Evolutionary conservation across 371 early-diverging fungal species (phyloP), one percentile per base, ranked within the genome.

Genomic region (Umbelopsis sp.): DNA sequence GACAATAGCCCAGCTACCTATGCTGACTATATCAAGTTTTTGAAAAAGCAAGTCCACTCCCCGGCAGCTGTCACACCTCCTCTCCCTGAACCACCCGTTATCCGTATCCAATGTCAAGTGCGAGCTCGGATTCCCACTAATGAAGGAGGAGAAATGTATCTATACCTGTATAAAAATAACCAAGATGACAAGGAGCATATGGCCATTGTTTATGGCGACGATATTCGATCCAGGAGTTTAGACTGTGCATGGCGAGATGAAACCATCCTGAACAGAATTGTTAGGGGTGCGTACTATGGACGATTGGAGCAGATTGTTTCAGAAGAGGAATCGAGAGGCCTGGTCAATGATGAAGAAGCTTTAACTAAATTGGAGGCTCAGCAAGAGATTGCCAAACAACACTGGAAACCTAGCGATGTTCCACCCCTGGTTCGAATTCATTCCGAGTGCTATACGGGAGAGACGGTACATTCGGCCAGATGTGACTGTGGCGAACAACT

Each of bases 401-500:
- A 66, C 10, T 81, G 78, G 77, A 68, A 57, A 51, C 35, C 63
- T 41, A 72, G 62, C 1, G 44, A 63, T 18, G 80, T 78, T 10
- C 74, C 86, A 6, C 94, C 97, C 7, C 76, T 97, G 63, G 94
- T 91, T 4, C 89, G 97, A 24, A 96, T 98, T 50, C 99, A 98
- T 70, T 97, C 97, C 1, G 96, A 95, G 71, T 98, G 99, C 72
- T 97, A 95, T 71, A 98, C 99, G 0, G 97, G 99, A 44, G 99
- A 98, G 77, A 96, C 95, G 0, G 90, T 97, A 2, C 90, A 92
- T 50, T 94, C 95, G 5, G 88, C 88, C 63, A 88, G 99, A 16
- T 98, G 99, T 79, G 99, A 98, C 80, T 98, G 99, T 81, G 97
- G 94, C 35, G 93, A 96, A 69, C 97, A 98, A 74, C 81, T 98